Base-by-base conservation (phyloP, 495 filamentous ascomycete genomes). In the Hypoxylon perforatum region DNA sequence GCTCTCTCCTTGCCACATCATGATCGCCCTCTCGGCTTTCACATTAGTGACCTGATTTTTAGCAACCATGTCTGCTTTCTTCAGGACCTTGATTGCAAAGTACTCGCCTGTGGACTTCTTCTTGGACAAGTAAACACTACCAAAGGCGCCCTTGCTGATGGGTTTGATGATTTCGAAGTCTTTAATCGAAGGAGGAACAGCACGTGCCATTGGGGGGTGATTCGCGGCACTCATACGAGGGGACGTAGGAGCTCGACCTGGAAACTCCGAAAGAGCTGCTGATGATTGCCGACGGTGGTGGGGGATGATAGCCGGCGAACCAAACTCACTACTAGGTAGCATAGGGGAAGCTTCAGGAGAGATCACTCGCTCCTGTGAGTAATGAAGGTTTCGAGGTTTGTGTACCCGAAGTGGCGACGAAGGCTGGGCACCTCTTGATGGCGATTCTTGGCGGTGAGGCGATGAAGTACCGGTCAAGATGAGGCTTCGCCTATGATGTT, bases 1-100 rank as follows among this genome's bases (percentile, higher is more conserved):
- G 77, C 95, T 99, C 73, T 98, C 95, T 22, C 96, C 96, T 80
- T 99, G 96, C 88, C 95, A 97, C 96, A 99, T 99, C 95, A 99
- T 97, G 70, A 99, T 99, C n/a, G 96, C 96, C 65, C 95, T 86
- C 77, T 99, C 95, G 10, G 96, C 95, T 78, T 98, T 97, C 64
- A 99, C 95, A 73, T 99, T 99, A 47, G 94, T 97, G 70, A 98
- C 93, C 75, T 99, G 95, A 77, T 99, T 99, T 76, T 99, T 99
- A 52, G 96, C 96, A 64, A 99, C 92, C 95, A 99, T 99, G 80
- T 99, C 95, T 9, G 96, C 94, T 75, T 99, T 99, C 79, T 97
- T 97, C 57, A 99, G 75, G 14, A 97, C 96, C 74, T 99, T 99
- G 80, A 99, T 97, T 3, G 95, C 95, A 77, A 91, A 99, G 76